Percentiles rank a stretch among this genome's conserved stretches.
phyloP scores from a whole-genome alignment of 2,329 filamentous ascomycete species.

The Colletotrichum nymphaeae region DNA sequence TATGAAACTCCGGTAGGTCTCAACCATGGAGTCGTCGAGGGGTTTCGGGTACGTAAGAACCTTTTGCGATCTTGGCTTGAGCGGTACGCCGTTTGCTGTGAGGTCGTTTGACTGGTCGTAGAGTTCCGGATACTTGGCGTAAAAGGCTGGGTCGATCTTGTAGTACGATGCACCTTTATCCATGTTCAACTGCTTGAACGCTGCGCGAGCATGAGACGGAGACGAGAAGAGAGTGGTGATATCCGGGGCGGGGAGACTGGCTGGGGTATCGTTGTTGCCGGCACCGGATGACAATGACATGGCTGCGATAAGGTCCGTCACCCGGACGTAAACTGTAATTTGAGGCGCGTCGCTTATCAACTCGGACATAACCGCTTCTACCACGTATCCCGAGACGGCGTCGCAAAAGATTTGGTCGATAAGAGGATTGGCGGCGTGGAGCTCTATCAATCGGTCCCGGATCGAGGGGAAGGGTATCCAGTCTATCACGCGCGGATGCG shows the following conservation, averaged over 20 bases:
- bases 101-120: conserved; percentile 41
- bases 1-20: conserved; percentile 47
- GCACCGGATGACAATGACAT: conserved; percentile 4
- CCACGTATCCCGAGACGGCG: conserved; percentile 46
- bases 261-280: conserved; percentile 4
- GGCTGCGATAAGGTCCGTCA: conserved; percentile 44
- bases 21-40: conserved; percentile 41
- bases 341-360: conserved; percentile 40
- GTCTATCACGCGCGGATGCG: conserved; percentile 41
- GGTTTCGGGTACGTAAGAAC: conserved; percentile 45
- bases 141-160: conserved; percentile 48
- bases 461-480: conserved; percentile 44
- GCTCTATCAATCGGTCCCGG: conserved; percentile 43
- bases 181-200: conserved; percentile 45
- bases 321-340: conserved; percentile 43
- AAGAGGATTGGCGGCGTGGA: conserved; percentile 44
- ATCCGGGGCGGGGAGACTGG: conserved; percentile 40
- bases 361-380: conserved; percentile 44
- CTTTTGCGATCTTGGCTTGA: conserved; percentile 39
- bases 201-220: conserved; percentile 39
- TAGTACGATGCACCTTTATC: conserved; percentile 45
- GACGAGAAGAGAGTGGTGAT: conserved; percentile 39
- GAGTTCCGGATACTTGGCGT: conserved; percentile 45
- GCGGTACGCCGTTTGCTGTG: conserved; percentile 43
- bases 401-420: conserved; percentile 48